These are phyloP conservation scores for Phytophthora crassamura DNA, from an alignment of 352 stramenopile genomes.

Conservation along the genomic window DNA sequence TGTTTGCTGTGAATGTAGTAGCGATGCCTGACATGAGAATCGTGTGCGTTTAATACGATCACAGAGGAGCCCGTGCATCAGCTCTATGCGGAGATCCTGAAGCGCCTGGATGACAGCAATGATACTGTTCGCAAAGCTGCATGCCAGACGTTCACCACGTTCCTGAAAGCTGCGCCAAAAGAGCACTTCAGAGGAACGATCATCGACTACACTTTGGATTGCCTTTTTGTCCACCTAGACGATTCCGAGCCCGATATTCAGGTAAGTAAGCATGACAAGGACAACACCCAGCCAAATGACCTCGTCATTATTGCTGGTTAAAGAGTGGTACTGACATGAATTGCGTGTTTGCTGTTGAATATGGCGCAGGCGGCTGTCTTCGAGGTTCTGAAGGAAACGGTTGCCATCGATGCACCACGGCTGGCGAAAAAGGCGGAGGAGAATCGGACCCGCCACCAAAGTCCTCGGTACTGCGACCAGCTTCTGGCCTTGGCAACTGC, in stretches of 20 bases:
- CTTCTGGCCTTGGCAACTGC: conserved; percentile 53
- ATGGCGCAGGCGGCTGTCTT: conserved; percentile 65
- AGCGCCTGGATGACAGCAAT: conserved; percentile 93
- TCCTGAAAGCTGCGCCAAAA: conserved; percentile 85
- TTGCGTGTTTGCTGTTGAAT: conserved; percentile 13
- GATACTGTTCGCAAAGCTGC: conserved; percentile 89
- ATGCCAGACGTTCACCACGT: conserved; percentile 89
- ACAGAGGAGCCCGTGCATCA: conserved; percentile 91
- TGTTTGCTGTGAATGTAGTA: neutral
- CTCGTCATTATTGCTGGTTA: neutral
- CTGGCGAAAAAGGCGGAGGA: conserved; percentile 80
- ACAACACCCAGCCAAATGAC: neutral
- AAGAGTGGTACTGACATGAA: conserved; percentile 5
- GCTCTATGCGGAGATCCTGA: conserved; percentile 93
- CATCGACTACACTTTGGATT: conserved; percentile 92
- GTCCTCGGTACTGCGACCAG: conserved; percentile 75
- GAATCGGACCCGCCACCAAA: conserved; percentile 77
- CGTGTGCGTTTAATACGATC: neutral
- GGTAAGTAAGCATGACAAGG: conserved; percentile 36
- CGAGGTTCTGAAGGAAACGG: conserved; percentile 70
- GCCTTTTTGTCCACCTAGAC: conserved; percentile 92
- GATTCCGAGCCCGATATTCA: conserved; percentile 89
- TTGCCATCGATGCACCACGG: conserved; percentile 59
- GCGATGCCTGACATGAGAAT: no score
- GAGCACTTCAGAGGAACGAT: conserved; percentile 89